phyloP scores from a whole-genome alignment of 345 rosid species.

The Brassica rapa region DNA sequence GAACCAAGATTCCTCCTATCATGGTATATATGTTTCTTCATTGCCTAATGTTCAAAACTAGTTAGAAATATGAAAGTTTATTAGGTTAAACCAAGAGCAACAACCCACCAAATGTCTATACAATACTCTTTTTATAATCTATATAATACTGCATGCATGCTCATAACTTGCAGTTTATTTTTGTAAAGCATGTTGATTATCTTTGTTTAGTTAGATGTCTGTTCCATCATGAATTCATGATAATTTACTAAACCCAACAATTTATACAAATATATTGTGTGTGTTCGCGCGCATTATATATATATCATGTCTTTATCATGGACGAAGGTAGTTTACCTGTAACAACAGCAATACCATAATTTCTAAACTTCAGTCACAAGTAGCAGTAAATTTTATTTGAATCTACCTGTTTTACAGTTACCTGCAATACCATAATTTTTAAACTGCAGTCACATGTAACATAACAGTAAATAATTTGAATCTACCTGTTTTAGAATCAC shows the following conservation, averaged over 20 bases:
- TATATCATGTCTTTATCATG: conserved; percentile 32
- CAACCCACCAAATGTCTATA: conserved; percentile 31
- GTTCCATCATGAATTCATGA: conserved; percentile 6
- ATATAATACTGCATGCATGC: background rate
- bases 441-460: conserved; percentile 1
- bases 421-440: background rate
- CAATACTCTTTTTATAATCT: background rate
- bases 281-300: background rate
- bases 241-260: conserved; percentile 11
- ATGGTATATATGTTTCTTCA: conserved; percentile 3
- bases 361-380: conserved; percentile 7
- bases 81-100: conserved; percentile 37
- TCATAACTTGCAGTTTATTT: conserved; percentile 22
- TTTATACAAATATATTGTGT: background rate
- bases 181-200: conserved; percentile 29
- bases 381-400: too few relatives aligned
- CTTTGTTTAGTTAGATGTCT: conserved; percentile 23
- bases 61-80: background rate
- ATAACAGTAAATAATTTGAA: background rate
- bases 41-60: conserved; percentile 27
- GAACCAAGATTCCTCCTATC: background rate
- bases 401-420: too few relatives aligned
- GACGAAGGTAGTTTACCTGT: conserved; percentile 30
- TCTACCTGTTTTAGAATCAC: too few relatives aligned
- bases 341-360: background rate